Percentiles rank a stretch among this genome's conserved stretches.
These are phyloP conservation scores for Senna siamea DNA, from an alignment of 306 rosid species.

Conservation along the genomic window DNA sequence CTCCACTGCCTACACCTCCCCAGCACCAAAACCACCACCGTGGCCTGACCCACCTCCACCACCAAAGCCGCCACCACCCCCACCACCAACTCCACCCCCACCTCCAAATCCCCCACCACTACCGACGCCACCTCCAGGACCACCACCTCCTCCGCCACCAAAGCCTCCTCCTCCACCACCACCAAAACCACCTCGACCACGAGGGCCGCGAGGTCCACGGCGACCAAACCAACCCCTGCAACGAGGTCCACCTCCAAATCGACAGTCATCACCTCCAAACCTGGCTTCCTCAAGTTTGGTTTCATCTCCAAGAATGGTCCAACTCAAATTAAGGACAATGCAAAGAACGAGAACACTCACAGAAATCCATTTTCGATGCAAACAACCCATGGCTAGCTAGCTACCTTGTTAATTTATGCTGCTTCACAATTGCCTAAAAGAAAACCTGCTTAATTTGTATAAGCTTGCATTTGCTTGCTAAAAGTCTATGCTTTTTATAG, in stretches of 20 bases:
- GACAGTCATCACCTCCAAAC: slow-evolving; percentile 57
- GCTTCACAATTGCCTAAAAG: not conserved
- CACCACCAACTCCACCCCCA: slow-evolving; percentile 36
- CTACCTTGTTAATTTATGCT: not conserved
- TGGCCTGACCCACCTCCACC: not conserved
- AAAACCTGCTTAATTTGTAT: not conserved
- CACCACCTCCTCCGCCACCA: too few relatives aligned
- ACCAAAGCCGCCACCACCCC: slow-evolving; percentile 51
- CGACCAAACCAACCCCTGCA: slow-evolving; percentile 57
- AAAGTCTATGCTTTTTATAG: slow-evolving; percentile 47
- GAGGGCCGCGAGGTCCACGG: slow-evolving; percentile 36
- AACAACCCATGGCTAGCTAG: slow-evolving; percentile 41
- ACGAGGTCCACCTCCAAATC: slow-evolving; percentile 55
- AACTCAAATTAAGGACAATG: slow-evolving; percentile 61
- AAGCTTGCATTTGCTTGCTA: not conserved
- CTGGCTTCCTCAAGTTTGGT: slow-evolving; percentile 46
- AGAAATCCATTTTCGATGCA: slow-evolving; percentile 52
- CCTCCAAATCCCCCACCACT: slow-evolving; percentile 45
- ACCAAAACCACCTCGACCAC: slow-evolving; percentile 34
- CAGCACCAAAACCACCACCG: slow-evolving; percentile 34
- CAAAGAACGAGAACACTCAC: slow-evolving; percentile 51
- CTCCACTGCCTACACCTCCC: slow-evolving; percentile 35
- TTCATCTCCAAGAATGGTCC: slow-evolving; percentile 51
- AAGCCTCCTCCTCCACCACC: slow-evolving; percentile 34
- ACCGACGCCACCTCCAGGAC: slow-evolving; percentile 49